Evolutionary conservation across 345 rosid genomes (phyloP).

Genomic region (Schrenkiella parvula): DNA sequence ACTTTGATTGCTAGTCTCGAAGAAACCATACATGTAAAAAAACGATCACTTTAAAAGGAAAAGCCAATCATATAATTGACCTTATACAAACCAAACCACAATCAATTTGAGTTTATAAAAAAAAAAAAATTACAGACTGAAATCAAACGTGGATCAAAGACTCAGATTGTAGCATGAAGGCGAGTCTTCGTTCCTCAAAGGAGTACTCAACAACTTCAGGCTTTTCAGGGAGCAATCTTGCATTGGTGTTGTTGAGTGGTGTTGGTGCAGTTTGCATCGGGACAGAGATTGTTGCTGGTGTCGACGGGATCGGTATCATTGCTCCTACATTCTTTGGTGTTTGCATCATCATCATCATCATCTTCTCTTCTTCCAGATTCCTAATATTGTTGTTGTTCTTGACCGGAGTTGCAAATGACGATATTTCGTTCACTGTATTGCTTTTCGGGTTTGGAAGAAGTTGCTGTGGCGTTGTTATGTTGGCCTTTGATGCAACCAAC

Average conservation of each 20-base stretch:
- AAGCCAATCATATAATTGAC: conserved; percentile 62
- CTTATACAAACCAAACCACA: conserved; percentile 21
- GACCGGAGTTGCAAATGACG: conserved; percentile 42
- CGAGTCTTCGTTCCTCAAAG: conserved; percentile 87
- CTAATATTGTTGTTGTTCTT: conserved; percentile 32
- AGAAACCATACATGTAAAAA: background rate
- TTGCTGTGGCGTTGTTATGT: conserved; percentile 23
- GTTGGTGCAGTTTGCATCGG: conserved; percentile 91
- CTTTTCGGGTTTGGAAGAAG: conserved; percentile 10
- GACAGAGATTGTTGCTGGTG: conserved; percentile 65
- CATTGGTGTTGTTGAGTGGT: conserved; percentile 13
- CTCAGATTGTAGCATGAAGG: conserved; percentile 53
- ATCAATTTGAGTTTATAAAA: conserved; percentile 12
- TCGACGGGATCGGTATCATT: conserved; percentile 47
- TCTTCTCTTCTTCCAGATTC: conserved; percentile 50
- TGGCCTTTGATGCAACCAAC: conserved; percentile 48
- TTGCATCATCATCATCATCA: conserved; percentile 27
- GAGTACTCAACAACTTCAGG: conserved; percentile 64
- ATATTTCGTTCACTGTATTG: background rate
- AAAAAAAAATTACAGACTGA: background rate
- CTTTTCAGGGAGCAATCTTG: conserved; percentile 25
- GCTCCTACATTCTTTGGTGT: conserved; percentile 48
- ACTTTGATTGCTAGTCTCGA: conserved; percentile 2
- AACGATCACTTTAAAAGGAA: conserved; percentile 16
- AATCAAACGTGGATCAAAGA: conserved; percentile 49